Evolutionary conservation across 331 rosid species (phyloP), one percentile per base, ranked within the genome.

Genomic region (Saraca asoca): DNA sequence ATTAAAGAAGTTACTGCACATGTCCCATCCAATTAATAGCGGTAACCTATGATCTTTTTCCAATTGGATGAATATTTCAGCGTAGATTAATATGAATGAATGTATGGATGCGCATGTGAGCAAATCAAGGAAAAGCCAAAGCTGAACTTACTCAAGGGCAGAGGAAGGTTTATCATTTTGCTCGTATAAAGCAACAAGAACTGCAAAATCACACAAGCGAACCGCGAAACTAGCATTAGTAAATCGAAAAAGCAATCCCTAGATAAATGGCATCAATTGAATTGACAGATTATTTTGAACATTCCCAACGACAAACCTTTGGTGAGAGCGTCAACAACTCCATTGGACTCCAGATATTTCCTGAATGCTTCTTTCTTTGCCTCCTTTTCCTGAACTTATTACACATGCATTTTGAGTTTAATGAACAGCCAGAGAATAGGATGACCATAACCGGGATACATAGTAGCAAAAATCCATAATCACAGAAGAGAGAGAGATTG

Each of bases 91-190:
- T 9, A 45, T 62, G 68, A 63, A 63, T 31, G 14, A 31, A n/a
- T n/a, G 8, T 7, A 45, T 10, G 15, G 6, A 62, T 10, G 29
- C 43, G 12, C 34, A 64, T 61, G 41, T 56, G 37, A 14, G 51
- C 5, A 49, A 14, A 70, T 12, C 53, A 37, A 5, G 6, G 2
- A 52, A 61, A 55, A 12, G 15, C 41, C 34, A 10, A 58, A 42
- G 55, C 69, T 9, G 43, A 67, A 80, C 91, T 79, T 78, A 87
- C 96, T 90, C 94, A 54, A 93, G 87, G 15, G 95, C 96, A 76
- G 96, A 85, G 57, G 91, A 84, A 82, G 98, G 97, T 83, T 90
- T 93, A 70, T 90, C 96, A 78, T 93, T 82, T 77, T 93, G 98
- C 86, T 93, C 96, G 50, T 93, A 93, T 31, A 93, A 83, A 46